A percentile compares a stretch with the other conserved stretches of the same genome.
Evolutionary conservation across 2,329 filamentous ascomycete species (phyloP).

Genomic region (Penicillium sp.): DNA sequence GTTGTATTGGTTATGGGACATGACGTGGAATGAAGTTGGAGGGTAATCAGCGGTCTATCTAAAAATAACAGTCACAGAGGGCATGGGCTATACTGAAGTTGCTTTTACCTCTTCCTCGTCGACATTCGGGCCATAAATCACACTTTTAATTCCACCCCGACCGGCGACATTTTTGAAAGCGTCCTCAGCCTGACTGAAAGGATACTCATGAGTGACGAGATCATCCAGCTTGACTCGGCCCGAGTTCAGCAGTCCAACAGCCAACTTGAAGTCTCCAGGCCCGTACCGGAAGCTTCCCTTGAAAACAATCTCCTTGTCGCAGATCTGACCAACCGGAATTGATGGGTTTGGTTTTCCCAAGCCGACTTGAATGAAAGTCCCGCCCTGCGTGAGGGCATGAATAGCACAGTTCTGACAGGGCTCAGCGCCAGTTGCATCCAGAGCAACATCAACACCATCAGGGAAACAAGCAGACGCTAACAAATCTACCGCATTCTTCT

Average conservation of each 20-base stretch:
- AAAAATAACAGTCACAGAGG: background rate
- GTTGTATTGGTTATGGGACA: slow-evolving; percentile 35
- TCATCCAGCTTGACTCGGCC: slow-evolving; percentile 68
- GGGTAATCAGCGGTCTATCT: background rate
- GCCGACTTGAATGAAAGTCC: slow-evolving; percentile 75
- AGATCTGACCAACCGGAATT: slow-evolving; percentile 68
- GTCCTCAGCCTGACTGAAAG: slow-evolving; percentile 74
- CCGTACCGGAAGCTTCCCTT: slow-evolving; percentile 86
- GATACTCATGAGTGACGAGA: slow-evolving; percentile 71
- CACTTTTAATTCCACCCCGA: slow-evolving; percentile 58
- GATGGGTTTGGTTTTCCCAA: slow-evolving; percentile 81
- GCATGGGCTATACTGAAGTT: background rate
- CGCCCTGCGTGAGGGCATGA: slow-evolving; percentile 65
- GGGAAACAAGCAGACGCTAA: slow-evolving; percentile 60
- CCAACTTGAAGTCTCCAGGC: slow-evolving; percentile 77
- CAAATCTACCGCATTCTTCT: slow-evolving; percentile 70
- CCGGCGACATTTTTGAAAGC: slow-evolving; percentile 81
- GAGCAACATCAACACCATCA: slow-evolving; percentile 67
- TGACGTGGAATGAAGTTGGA: slow-evolving; percentile 24
- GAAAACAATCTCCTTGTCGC: slow-evolving; percentile 79
- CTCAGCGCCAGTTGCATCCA: slow-evolving; percentile 75
- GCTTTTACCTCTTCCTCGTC: slow-evolving; percentile 18
- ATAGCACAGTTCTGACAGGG: slow-evolving; percentile 70
- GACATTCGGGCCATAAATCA: slow-evolving; percentile 37
- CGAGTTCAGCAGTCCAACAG: slow-evolving; percentile 66